A percentile compares a stretch with the other conserved stretches of the same genome.
Evolutionary conservation across 108 stramenopile species (phyloP).

Genomic region (Cyclotella choctawhatcheeana): DNA sequence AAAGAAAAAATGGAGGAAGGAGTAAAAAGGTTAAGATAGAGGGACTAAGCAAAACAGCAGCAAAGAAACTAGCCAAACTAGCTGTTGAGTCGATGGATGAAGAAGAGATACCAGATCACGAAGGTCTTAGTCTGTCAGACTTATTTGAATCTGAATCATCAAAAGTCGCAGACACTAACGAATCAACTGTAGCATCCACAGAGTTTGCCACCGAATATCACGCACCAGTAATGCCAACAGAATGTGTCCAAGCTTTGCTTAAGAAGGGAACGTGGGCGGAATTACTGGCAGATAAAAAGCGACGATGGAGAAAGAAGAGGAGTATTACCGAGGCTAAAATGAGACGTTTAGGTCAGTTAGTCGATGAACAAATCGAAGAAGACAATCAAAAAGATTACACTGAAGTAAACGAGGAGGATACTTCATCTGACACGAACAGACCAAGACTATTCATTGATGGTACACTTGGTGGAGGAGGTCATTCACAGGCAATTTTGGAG

Average conservation of each 20-base stretch:
- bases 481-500: slow-evolving; percentile 74
- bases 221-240: slow-evolving; percentile 85
- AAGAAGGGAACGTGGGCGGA: slow-evolving; percentile 42
- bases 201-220: slow-evolving; percentile 79
- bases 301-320: slow-evolving; percentile 42
- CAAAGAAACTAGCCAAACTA: slow-evolving; percentile 11
- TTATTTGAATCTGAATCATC: slow-evolving; percentile 10
- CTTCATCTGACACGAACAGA: neutral
- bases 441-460: slow-evolving; percentile 84
- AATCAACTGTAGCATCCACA: slow-evolving; percentile 5
- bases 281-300: slow-evolving; percentile 24
- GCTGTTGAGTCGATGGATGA: neutral
- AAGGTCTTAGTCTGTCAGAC: slow-evolving; percentile 1
- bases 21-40: slow-evolving; percentile 25
- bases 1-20: slow-evolving; percentile 39
- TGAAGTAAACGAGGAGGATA: neutral
- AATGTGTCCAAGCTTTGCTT: slow-evolving; percentile 81
- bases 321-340: slow-evolving; percentile 37
- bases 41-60: slow-evolving; percentile 9
- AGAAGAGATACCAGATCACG: neutral
- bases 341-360: slow-evolving; percentile 27
- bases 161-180: neutral
- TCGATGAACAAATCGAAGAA: slow-evolving; percentile 25
- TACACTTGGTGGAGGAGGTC: slow-evolving; percentile 90
- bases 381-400: slow-evolving; percentile 11